Conservation (phyloP, 2,329 filamentous ascomycete genomes). For the Colletotrichum lupini region DNA sequence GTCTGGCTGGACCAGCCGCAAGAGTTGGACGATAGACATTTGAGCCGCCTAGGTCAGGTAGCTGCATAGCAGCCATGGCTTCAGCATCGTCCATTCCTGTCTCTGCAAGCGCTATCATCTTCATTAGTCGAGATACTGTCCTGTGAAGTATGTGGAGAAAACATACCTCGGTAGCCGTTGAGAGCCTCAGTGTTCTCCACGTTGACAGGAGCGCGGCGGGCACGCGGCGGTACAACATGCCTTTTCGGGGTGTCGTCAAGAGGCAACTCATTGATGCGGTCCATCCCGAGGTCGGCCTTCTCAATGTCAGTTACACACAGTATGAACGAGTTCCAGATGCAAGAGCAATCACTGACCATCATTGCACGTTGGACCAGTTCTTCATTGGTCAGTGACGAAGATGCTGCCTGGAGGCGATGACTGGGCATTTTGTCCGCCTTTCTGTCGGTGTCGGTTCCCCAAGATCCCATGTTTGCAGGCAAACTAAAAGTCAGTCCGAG, state of each 20-base stretch:
- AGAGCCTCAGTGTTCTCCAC: conserved; percentile 11
- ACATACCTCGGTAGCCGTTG: conserved; percentile 4
- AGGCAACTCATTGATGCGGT: conserved; percentile 40
- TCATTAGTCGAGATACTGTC: neutral
- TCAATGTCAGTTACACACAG: neutral
- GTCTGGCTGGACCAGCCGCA: neutral
- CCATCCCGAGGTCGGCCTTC: conserved; percentile 45
- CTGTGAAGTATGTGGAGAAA: neutral
- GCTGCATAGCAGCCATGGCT: conserved; percentile 39
- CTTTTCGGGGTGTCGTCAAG: conserved; percentile 36
- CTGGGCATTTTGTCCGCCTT: conserved; percentile 22
- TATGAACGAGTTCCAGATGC: neutral
- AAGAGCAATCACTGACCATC: conserved; percentile 1
- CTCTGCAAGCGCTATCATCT: conserved; percentile 36
- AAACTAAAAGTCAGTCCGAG: no score
- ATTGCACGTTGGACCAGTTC: neutral
- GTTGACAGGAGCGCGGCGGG: neutral
- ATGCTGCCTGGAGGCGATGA: neutral
- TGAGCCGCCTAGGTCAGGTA: conserved; percentile 39
- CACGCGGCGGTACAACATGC: neutral
- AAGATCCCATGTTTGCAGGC: conserved; percentile 8
- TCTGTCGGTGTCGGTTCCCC: conserved; percentile 10
- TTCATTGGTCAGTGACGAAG: neutral
- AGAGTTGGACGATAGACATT: neutral
- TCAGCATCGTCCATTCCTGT: conserved; percentile 45